These are phyloP conservation scores for Penicillium occitanis DNA, from an alignment of 2,329 filamentous ascomycete species.

Conservation along the genomic window DNA sequence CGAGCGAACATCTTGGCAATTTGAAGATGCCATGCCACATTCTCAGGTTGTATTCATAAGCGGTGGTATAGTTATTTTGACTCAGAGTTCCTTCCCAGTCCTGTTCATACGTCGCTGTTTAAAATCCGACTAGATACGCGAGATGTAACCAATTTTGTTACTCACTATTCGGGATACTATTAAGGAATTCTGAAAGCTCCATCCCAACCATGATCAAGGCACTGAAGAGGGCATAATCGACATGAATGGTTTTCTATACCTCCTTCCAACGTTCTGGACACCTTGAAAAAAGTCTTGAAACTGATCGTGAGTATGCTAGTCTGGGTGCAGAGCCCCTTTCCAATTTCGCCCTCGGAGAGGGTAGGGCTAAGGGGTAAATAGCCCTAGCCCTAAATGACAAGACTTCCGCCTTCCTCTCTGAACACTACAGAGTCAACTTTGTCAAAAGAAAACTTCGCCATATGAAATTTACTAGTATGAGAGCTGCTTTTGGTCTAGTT, in stretches of 20 bases:
- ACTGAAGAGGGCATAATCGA: not conserved
- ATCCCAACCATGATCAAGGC: no score
- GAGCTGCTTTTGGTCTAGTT: not conserved
- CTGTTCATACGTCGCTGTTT: no score
- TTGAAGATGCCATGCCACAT: no score
- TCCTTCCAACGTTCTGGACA: not conserved
- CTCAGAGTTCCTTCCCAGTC: no score
- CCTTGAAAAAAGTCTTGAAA: not conserved
- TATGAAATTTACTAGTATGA: not conserved
- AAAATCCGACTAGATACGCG: no score
- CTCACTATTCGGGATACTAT: no score
- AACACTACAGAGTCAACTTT: not conserved
- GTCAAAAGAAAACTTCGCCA: not conserved
- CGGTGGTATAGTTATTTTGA: no score
- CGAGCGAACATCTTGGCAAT: not conserved
- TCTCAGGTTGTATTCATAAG: no score
- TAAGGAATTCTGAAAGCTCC: no score
- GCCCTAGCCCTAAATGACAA: not conserved
- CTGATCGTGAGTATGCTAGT: no score
- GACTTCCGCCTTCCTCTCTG: not conserved
- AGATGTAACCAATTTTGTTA: no score
- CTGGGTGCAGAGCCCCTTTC: no score
- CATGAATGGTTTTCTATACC: not conserved
- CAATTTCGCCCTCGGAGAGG: not conserved
- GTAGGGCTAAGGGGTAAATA: not conserved